Base-by-base conservation (phyloP, 2,329 filamentous ascomycete genomes). In the Lecanoromycetidae sp. region DNA sequence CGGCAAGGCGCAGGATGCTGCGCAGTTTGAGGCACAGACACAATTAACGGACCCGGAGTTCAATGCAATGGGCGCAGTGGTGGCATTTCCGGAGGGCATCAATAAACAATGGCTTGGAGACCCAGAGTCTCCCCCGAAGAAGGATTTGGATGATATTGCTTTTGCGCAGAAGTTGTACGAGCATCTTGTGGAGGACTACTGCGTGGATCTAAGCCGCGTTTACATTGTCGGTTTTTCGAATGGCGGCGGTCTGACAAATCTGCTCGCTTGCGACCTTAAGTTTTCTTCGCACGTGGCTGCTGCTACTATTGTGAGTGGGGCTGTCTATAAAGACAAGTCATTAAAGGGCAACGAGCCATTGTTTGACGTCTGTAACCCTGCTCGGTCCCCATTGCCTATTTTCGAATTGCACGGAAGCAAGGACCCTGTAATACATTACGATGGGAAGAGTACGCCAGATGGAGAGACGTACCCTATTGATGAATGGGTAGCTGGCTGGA, bases 151-250 rank as follows among this genome's bases (percentile, higher is more conserved):
- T 29, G 33, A 45, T 15, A 37, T 45, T 8, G 23, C 10, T 2
- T 45, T 45, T n/a, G 33, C 25, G 6, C 4, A 5, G 15, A 25
- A 23, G 23, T 15, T 45, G 15, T 20, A 30, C 8, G 26, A 12
- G 10, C 13, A 45, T 19, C 6, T 38, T 10, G 9, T 3, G 13
- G 17, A 32, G 1, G 5, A 8, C 22, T 25, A 20, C 20, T 38
- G 43, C n/a, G 19, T 45, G 3, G 34, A 25, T 10, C 25, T 45
- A 3, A 19, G 12, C 2, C 3, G 12, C 25, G 5, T 38, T 4
- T 45, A 38, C n/a, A 9, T 45, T 5, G 25, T 38, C 9, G 42
- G 42, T 2, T 37, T 45, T 20, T 45, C 42, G 2, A 45, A 45
- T 12, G 43, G 43, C 3, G 26, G 26, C 2, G 42, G 42, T 4